Percentiles rank a stretch among this genome's conserved stretches.
These are phyloP conservation scores for Hygrophila difformis DNA, from an alignment of 257 asterid genomes.

Conservation along the genomic window DNA sequence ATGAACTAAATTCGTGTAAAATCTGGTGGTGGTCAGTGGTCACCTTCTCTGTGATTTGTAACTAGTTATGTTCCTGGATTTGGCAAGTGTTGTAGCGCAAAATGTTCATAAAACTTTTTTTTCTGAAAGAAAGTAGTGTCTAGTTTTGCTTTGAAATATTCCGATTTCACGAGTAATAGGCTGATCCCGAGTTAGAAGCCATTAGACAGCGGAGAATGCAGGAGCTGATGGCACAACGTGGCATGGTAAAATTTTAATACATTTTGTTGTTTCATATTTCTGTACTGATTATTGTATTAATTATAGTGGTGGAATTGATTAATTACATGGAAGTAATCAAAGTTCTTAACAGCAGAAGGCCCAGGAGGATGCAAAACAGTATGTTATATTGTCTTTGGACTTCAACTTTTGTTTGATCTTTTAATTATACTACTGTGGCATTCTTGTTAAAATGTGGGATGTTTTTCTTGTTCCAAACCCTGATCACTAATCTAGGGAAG, in stretches of 20 bases:
- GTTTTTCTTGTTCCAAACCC: constrained; percentile 13
- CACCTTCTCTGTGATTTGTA: background rate
- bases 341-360: constrained; percentile 77
- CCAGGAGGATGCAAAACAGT: constrained; percentile 95
- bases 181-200: constrained; percentile 96
- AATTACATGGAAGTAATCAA: constrained; percentile 51
- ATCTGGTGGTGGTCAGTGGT: too few species aligned
- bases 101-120: too few species aligned
- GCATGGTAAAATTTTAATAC: constrained; percentile 26
- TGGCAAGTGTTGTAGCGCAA: background rate
- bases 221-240: constrained; percentile 93
- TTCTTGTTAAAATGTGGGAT: too few species aligned
- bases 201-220: constrained; percentile 97
- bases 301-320: constrained; percentile 6
- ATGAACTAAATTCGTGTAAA: too few species aligned
- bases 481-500: constrained; percentile 45
- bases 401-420: background rate
- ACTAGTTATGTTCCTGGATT: background rate
- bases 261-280: background rate
- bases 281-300: background rate
- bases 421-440: background rate
- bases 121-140: too few species aligned
- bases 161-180: constrained; percentile 31
- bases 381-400: constrained; percentile 7
- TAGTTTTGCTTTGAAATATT: too few species aligned